Evolutionary conservation across 805 yeast species (phyloP).

Genomic region (Zygosaccharomyces siamensis): DNA sequence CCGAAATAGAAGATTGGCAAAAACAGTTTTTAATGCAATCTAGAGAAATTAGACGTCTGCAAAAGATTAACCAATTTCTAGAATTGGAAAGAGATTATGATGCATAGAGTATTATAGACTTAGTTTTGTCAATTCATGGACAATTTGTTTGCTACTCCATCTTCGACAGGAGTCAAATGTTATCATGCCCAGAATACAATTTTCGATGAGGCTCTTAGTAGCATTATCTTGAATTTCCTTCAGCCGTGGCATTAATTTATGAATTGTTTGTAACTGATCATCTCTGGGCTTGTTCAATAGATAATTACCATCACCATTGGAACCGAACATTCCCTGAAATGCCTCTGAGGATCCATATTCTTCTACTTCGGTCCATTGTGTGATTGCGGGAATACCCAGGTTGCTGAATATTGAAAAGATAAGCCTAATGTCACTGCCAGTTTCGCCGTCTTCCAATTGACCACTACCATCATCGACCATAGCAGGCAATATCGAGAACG

Average conservation of each 20-base stretch:
- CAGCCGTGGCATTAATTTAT: slow-evolving; percentile 23
- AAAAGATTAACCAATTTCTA: slow-evolving; percentile 21
- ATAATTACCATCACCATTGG: slow-evolving; percentile 26
- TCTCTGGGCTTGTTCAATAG: slow-evolving; percentile 12
- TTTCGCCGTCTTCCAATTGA: slow-evolving; percentile 15
- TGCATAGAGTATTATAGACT: not conserved
- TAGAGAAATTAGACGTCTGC: slow-evolving; percentile 20
- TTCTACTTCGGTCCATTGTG: slow-evolving; percentile 40
- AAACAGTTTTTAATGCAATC: slow-evolving; percentile 18
- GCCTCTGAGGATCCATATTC: slow-evolving; percentile 31
- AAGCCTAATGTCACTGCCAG: slow-evolving; percentile 55
- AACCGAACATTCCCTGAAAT: slow-evolving; percentile 34
- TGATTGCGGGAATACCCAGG: slow-evolving; percentile 57
- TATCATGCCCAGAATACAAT: slow-evolving; percentile 43
- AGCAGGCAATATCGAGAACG: slow-evolving; percentile 20
- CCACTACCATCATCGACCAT: slow-evolving; percentile 28
- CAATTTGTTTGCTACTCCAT: slow-evolving; percentile 20
- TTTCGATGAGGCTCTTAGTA: slow-evolving; percentile 11
- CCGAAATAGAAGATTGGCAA: slow-evolving; percentile 18
- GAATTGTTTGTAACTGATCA: slow-evolving; percentile 12
- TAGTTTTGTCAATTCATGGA: slow-evolving; percentile 10
- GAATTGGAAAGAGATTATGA: slow-evolving; percentile 22
- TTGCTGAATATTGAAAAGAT: slow-evolving; percentile 49
- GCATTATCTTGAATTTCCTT: slow-evolving; percentile 10
- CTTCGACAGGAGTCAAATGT: slow-evolving; percentile 43